Evolutionary conservation across 768 basidiomycete species (phyloP).

Genomic region (Leucogyrophana mollusca): DNA sequence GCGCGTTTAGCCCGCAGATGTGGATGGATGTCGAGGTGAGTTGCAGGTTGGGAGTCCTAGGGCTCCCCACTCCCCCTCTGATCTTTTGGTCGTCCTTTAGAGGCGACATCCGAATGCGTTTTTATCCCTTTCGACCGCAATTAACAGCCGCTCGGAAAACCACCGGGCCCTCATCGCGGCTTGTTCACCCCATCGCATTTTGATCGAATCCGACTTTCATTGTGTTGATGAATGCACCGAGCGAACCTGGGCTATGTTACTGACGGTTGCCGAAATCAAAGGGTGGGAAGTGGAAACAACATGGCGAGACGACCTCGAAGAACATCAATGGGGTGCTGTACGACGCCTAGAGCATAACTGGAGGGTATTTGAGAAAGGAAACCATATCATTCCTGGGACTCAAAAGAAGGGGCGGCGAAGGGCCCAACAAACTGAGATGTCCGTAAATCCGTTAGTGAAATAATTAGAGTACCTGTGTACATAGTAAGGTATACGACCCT

Average conservation of each 20-base stretch:
- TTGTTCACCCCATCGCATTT: constrained; percentile 63
- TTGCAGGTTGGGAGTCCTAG: neutral
- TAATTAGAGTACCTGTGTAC: constrained; percentile 3
- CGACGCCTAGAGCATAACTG: constrained; percentile 71
- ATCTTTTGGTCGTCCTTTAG: constrained; percentile 41
- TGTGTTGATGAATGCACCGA: constrained; percentile 55
- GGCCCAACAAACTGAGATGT: neutral
- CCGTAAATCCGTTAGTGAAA: neutral
- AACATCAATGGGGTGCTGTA: constrained; percentile 60
- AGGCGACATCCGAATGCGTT: constrained; percentile 74
- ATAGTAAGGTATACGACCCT: too few relatives aligned
- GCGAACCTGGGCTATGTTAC: constrained; percentile 77
- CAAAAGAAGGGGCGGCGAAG: constrained; percentile 7
- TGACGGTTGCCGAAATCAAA: constrained; percentile 68
- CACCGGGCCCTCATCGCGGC: constrained; percentile 62
- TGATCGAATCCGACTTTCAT: constrained; percentile 87
- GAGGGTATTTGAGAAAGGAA: constrained; percentile 53
- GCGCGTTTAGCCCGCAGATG: constrained; percentile 76
- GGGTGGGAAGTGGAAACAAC: constrained; percentile 72
- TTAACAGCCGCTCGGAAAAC: constrained; percentile 71
- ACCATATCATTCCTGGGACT: constrained; percentile 30
- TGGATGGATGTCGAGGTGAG: constrained; percentile 76
- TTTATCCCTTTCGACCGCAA: constrained; percentile 83
- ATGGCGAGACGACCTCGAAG: constrained; percentile 42
- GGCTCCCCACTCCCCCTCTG: constrained; percentile 3